A percentile compares a stretch with the other conserved stretches of the same genome.
Evolutionary conservation across 2,329 filamentous ascomycete species (phyloP).

Genomic region (Dryadomyces sulphureus): DNA sequence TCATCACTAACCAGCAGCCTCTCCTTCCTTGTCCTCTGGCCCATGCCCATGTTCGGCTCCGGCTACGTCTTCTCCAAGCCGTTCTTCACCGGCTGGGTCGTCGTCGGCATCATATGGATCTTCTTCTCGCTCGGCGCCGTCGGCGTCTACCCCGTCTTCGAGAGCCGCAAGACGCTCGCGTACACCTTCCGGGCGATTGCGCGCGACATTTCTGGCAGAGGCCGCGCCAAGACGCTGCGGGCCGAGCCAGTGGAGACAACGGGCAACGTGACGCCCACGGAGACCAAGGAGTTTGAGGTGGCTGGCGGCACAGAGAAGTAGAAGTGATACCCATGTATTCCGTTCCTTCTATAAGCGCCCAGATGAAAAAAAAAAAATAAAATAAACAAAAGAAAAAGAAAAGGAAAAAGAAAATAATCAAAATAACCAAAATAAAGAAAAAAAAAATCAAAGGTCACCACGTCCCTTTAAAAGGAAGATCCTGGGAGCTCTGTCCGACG

Average conservation of each 20-base stretch:
- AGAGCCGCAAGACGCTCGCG: conserved; percentile 54
- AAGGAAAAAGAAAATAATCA: not conserved
- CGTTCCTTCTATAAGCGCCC: too few species aligned
- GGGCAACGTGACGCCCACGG: conserved; percentile 10
- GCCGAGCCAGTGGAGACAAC: conserved; percentile 1
- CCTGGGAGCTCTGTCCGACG: conserved; percentile 12
- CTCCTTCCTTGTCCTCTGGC: conserved; percentile 68
- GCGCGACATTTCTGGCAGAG: conserved; percentile 38
- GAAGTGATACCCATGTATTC: not conserved
- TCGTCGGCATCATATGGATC: conserved; percentile 66
- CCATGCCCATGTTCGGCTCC: conserved; percentile 78
- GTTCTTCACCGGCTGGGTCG: conserved; percentile 74
- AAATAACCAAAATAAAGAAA: too few species aligned
- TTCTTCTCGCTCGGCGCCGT: conserved; percentile 60
- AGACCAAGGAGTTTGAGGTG: conserved; percentile 7
- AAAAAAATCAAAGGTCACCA: conserved; percentile 6
- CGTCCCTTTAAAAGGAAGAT: conserved; percentile 7
- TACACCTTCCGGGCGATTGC: conserved; percentile 47
- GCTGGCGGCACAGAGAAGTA: not conserved
- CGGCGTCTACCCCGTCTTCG: conserved; percentile 67
- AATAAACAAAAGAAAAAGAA: too few species aligned
- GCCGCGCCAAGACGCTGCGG: conserved; percentile 12
- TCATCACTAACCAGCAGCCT: conserved; percentile 40
- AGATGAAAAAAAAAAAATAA: not conserved
- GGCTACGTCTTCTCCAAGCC: conserved; percentile 68